phyloP scores from a whole-genome alignment of 345 rosid species.

The Lumnitzera littorea region DNA sequence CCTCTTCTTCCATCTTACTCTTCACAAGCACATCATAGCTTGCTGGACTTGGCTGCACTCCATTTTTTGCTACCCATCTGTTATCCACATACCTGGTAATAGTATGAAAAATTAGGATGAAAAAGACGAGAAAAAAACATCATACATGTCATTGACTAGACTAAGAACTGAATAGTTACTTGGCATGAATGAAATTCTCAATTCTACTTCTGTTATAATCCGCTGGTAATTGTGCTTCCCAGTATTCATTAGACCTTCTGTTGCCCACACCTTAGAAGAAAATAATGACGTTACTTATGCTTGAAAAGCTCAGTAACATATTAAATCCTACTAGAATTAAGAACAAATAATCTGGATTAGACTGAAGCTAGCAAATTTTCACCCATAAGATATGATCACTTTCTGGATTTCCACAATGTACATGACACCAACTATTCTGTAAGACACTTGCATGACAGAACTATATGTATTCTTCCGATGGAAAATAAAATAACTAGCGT shows the following conservation, averaged over 20 bases:
- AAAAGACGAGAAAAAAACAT: background rate
- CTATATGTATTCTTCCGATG: too few species aligned
- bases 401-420: too few species aligned
- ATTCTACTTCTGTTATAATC: constrained; percentile 33
- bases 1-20: constrained; percentile 16
- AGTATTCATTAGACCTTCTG: constrained; percentile 36
- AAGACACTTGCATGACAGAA: too few species aligned
- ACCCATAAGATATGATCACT: too few species aligned
- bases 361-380: too few species aligned
- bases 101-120: background rate
- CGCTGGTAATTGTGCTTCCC: constrained; percentile 54
- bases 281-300: background rate
- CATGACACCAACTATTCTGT: too few species aligned
- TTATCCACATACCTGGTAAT: constrained; percentile 35
- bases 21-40: constrained; percentile 3
- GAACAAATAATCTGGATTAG: too few species aligned
- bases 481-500: too few species aligned
- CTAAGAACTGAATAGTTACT: constrained; percentile 19
- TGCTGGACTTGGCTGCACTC: constrained; percentile 27
- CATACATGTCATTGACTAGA: background rate
- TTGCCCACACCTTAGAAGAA: constrained; percentile 42
- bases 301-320: too few species aligned
- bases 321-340: too few species aligned
- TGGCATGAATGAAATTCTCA: constrained; percentile 40
- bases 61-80: constrained; percentile 30